Evolutionary conservation across 139 green algal species (phyloP).

Genomic region (Tetraselmis chui): DNA sequence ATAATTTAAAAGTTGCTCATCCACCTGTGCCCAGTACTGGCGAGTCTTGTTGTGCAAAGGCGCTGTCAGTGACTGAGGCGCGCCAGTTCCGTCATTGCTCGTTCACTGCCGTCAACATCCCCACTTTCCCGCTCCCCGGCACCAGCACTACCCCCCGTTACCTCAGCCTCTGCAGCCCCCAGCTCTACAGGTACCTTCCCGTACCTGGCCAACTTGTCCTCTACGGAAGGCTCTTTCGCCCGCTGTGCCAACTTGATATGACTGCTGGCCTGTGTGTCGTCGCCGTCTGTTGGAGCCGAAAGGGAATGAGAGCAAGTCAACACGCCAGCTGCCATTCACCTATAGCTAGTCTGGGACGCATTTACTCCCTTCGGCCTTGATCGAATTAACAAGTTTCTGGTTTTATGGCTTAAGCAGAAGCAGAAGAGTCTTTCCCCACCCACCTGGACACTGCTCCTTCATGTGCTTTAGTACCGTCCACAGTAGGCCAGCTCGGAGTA

Average conservation of each 20-base stretch:
- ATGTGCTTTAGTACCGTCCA: neutral
- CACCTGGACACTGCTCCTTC: neutral
- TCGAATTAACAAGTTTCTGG: too few relatives aligned
- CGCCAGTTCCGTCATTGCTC: constrained; percentile 21
- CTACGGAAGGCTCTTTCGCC: constrained; percentile 44
- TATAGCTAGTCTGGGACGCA: too few relatives aligned
- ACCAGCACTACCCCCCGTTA: constrained; percentile 22
- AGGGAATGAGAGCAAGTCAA: too few relatives aligned
- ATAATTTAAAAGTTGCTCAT: too few relatives aligned
- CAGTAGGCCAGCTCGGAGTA: neutral
- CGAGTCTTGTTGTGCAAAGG: too few relatives aligned
- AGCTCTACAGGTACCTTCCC: constrained; percentile 23
- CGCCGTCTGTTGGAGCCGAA: neutral
- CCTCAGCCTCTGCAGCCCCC: constrained; percentile 36
- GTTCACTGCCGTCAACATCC: constrained; percentile 34
- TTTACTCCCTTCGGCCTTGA: too few relatives aligned
- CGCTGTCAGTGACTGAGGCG: too few relatives aligned
- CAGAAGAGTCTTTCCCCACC: constrained; percentile 8
- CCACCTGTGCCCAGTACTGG: too few relatives aligned
- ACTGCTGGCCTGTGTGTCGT: neutral
- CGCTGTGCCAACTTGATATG: constrained; percentile 44
- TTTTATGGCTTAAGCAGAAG: constrained; percentile 1
- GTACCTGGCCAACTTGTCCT: constrained; percentile 40
- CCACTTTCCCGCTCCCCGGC: constrained; percentile 31
- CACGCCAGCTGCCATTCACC: too few relatives aligned